These are phyloP conservation scores for Peronospora farinosa DNA, from an alignment of 352 stramenopile genomes.

Conservation along the genomic window DNA sequence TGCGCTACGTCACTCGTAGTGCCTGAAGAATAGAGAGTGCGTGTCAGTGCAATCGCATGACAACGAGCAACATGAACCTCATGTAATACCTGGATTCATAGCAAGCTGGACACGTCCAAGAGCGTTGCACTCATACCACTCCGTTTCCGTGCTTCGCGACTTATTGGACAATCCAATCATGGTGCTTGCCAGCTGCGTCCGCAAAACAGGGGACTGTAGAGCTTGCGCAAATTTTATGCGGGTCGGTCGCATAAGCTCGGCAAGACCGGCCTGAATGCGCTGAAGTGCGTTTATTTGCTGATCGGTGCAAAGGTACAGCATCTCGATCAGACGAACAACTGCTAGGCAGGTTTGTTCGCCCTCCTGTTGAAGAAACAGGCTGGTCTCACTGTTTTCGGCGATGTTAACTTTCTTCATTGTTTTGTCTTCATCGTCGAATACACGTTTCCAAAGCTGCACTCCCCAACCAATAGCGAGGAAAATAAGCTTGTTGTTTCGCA, in stretches of 20 bases:
- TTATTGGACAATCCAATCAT: conserved; percentile 72
- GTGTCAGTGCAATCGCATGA: conserved; percentile 3
- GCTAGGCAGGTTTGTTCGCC: conserved; percentile 58
- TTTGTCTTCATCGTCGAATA: conserved; percentile 45
- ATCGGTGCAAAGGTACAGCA: conserved; percentile 70
- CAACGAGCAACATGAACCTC: not conserved
- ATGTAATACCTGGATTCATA: conserved; percentile 42
- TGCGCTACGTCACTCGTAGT: conserved; percentile 36
- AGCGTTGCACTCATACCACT: conserved; percentile 79
- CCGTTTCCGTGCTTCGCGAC: conserved; percentile 63
- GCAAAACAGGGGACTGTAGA: conserved; percentile 56
- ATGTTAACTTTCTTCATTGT: conserved; percentile 24
- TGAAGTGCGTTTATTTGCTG: conserved; percentile 72
- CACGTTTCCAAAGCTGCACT: conserved; percentile 57
- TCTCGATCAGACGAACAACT: conserved; percentile 65
- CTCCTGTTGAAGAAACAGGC: conserved; percentile 38
- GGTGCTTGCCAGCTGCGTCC: conserved; percentile 50
- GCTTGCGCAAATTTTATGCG: conserved; percentile 54
- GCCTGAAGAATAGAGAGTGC: conserved; percentile 15
- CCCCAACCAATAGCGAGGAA: conserved; percentile 47
- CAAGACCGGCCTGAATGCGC: conserved; percentile 52
- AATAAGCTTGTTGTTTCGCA: conserved; percentile 65
- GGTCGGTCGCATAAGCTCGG: conserved; percentile 45
- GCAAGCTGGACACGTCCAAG: conserved; percentile 49
- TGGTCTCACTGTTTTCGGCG: not conserved